Base-by-base conservation (phyloP, 805 yeast genomes). In the Tetrapisispora arboricola region DNA sequence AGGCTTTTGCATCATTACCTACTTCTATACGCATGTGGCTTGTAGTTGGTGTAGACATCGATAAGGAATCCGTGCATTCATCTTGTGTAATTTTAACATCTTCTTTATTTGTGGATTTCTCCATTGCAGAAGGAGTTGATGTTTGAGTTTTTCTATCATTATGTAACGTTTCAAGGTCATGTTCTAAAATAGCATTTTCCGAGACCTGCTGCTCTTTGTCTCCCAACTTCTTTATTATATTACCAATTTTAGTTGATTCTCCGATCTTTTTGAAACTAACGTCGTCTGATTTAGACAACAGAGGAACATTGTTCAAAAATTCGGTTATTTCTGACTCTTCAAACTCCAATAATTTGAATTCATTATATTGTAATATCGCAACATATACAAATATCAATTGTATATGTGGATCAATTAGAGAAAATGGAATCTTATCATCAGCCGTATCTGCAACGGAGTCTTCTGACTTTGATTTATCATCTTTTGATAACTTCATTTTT, bases 251-350 rank as follows among this genome's bases (percentile, higher is more conserved):
- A 12, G 11, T 39, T 13, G 30, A 32, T 17, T 39, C 44, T 9
- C 26, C n/a, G 18, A 57, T 47, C 32, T 54, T 54, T 43, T 51
- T 53, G 36, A 49, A 60, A 51, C 54, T 54, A 18, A 43, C 29
- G 43, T 62, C 61, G 42, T 60, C 65, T 9, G 62, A 44, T 33
- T 58, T 57, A 2, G 64, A 57, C 4, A 60, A 41, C 42, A 60
- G 47, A 1, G 66, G 66, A 2, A 65, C 55, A 40, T 79, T 72
- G 45, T 76, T 75, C 46, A 88, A 68, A 48, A 78, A 77, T 55
- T 87, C 94, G 29, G 87, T 70, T 34, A 86, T 84, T 61, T 88
- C 97, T 47, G 84, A 78, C 57, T 85, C 94, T 54, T 88, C 97
- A 48, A 87, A 78, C 57, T 88, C 96, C 48, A 84, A 71, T 41